phyloP scores from a whole-genome alignment of 2,329 filamentous ascomycete species.

The Colletotrichum sp. region DNA sequence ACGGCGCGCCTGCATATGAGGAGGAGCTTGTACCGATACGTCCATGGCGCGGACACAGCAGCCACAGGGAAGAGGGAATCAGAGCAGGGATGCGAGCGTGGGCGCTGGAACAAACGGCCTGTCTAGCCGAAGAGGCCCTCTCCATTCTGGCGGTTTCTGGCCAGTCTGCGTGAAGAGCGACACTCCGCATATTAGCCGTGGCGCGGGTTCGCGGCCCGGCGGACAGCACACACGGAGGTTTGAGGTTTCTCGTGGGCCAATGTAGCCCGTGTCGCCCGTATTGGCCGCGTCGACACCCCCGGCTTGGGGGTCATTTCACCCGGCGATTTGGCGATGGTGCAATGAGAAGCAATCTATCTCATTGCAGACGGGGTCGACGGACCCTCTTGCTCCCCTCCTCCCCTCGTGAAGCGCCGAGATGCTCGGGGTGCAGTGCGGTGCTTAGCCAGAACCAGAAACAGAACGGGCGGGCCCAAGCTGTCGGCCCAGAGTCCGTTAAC shows the following conservation, averaged over 20 bases:
- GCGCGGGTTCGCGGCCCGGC: conserved; percentile 14
- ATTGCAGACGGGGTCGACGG: not conserved
- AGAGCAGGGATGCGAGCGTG: not conserved
- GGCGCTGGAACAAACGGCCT: conserved; percentile 4
- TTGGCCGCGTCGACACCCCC: not conserved
- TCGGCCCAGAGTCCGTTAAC: conserved; percentile 1
- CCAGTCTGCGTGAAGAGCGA: conserved; percentile 6
- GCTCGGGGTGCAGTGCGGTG: not conserved
- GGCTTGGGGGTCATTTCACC: not conserved
- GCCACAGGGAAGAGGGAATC: not conserved
- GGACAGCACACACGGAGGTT: conserved; percentile 5
- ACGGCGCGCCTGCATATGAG: not conserved
- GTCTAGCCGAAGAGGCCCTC: not conserved
- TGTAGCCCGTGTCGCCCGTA: not conserved
- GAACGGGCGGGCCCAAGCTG: not conserved
- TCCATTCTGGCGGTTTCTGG: not conserved
- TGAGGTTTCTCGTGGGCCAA: not conserved
- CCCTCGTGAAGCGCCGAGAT: not conserved
- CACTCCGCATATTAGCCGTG: conserved; percentile 14
- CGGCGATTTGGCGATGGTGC: not conserved
- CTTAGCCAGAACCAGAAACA: not conserved
- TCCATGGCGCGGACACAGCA: not conserved
- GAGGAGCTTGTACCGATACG: not conserved
- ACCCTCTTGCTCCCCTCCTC: not conserved
- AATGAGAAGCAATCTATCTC: conserved; percentile 10